phyloP scores from a whole-genome alignment of 208 protist species.

The Leishmania aethiopica region DNA sequence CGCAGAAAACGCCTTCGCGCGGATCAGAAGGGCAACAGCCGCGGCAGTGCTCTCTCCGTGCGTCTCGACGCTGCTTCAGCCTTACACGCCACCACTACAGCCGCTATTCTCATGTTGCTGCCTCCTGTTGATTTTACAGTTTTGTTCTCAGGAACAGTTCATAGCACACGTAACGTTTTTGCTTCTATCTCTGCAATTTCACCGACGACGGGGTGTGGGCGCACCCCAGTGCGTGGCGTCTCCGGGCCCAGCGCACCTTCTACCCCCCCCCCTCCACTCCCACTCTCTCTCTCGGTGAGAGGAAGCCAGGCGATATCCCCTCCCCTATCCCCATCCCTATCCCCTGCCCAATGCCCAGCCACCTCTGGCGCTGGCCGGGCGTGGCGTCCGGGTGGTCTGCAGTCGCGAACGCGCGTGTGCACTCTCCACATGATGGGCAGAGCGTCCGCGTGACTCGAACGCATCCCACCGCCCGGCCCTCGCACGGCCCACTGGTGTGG shows the following conservation, averaged over 20 bases:
- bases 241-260: background rate
- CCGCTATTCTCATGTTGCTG: background rate
- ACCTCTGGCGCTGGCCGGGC: too few relatives aligned
- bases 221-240: background rate
- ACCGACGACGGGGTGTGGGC: background rate
- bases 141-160: background rate
- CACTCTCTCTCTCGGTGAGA: background rate
- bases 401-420: background rate
- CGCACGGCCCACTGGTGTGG: background rate
- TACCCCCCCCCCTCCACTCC: background rate
- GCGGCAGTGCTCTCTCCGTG: background rate
- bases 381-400: background rate
- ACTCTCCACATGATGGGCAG: background rate
- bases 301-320: background rate
- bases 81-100: too few relatives aligned
- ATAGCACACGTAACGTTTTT: background rate
- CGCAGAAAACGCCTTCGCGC: too few relatives aligned
- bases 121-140: background rate
- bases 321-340: background rate
- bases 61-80: background rate
- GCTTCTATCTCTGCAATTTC: background rate
- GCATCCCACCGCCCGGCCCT: background rate
- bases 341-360: background rate
- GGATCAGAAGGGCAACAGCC: background rate
- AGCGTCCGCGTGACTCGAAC: background rate